Evolutionary conservation across 2,329 filamentous ascomycete species (phyloP), one percentile per base, ranked within the genome.

Genomic region (Fusarium acutatum): DNA sequence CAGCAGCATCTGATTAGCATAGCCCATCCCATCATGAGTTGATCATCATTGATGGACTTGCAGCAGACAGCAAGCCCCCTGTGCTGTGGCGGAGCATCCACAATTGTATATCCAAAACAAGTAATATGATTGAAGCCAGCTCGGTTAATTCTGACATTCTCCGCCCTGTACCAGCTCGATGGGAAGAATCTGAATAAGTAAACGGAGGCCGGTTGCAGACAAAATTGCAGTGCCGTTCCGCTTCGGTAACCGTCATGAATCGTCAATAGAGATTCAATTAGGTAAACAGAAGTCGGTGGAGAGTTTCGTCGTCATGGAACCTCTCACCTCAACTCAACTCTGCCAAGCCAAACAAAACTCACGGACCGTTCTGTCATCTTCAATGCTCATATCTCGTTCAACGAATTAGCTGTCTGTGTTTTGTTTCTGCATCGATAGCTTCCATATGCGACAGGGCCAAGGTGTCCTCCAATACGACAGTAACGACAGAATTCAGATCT

Each of bases 1-100:
- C 35, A 40, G 18, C 30, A 59, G 34, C 52, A 69, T 58, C 65
- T 50, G 60, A 64, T 70, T 53, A 64, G 43, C 49, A 57, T 60
- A 64, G 58, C 62, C 57, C 38, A 63, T 60, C 62, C 58, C 46
- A 65, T 60, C 41, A 60, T 46, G 34, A 64, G 38, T 64, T 62
- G 47, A 50, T 34, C 46, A 50, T 34, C 22, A 18, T n/a, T 49
- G 37, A 64, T 38, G 32, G 50, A 57, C 64, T 34, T 35, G 30
- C 30, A 30, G 34, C 26, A 30, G 28, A 54, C 26, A 52, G 50
- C 65, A 49, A 69, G 65, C 65, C 65, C 65, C 50, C 58, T 50
- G 67, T 69, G 67, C 46, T 69, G 67, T 69, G 67, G 65, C 67
- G 65, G 46, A 69, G 65, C 46, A 41, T 53, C 66, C 66, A 69